A percentile compares a stretch with the other conserved stretches of the same genome.
phyloP scores from a whole-genome alignment of 495 filamentous ascomycete species.

The Tricharina praecox region DNA sequence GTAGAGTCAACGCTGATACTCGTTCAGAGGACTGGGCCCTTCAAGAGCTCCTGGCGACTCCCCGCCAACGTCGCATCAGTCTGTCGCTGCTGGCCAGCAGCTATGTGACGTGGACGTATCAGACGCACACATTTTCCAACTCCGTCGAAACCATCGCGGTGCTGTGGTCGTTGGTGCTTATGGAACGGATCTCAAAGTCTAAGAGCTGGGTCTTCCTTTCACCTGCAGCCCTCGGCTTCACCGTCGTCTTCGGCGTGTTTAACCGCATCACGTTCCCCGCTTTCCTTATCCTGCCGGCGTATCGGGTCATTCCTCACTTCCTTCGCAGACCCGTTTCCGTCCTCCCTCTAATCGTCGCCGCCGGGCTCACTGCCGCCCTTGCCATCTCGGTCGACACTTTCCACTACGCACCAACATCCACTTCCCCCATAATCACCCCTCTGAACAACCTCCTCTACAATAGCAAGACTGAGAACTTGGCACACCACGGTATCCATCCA shows the following conservation, averaged over 20 bases:
- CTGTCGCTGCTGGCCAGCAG: constrained; percentile 75
- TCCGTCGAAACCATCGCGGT: constrained; percentile 86
- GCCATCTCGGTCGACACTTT: constrained; percentile 68
- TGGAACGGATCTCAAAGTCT: constrained; percentile 61
- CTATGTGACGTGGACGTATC: constrained; percentile 97
- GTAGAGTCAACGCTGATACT: too few species aligned
- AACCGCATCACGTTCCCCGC: constrained; percentile 95
- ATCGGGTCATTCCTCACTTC: constrained; percentile 73
- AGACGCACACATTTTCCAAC: constrained; percentile 98
- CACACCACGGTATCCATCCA: constrained; percentile 79
- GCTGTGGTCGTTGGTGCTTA: constrained; percentile 76
- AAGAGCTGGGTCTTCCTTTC: constrained; percentile 62
- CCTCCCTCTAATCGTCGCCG: constrained; percentile 41
- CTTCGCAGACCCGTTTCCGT: constrained; percentile 46
- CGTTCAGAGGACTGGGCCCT: constrained; percentile 77
- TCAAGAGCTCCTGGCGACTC: constrained; percentile 66
- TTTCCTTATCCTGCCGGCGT: constrained; percentile 62
- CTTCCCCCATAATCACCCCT: constrained; percentile 62
- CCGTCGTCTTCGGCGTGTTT: constrained; percentile 72
- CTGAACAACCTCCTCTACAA: constrained; percentile 89
- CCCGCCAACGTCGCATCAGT: constrained; percentile 51
- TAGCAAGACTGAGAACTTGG: constrained; percentile 54
- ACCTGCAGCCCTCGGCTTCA: constrained; percentile 56
- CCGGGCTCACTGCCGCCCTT: constrained; percentile 43
- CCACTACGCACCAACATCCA: constrained; percentile 38